Evolutionary conservation across 129 eudicot genomes (phyloP).

Genomic region (Centrapalus pauciflorus): DNA sequence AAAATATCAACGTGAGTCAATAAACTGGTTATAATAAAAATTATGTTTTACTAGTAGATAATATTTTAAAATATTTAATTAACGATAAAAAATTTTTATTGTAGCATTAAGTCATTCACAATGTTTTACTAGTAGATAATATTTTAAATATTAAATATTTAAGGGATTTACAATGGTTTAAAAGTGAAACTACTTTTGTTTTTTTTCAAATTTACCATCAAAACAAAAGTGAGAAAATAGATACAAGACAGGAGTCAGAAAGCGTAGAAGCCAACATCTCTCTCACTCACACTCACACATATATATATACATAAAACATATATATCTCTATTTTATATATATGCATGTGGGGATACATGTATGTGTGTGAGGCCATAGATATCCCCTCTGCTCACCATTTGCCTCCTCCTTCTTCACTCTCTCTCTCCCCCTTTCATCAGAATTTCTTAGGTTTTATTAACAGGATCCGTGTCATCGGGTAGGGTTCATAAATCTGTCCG

Average conservation of each 20-base stretch:
- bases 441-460: neutral
- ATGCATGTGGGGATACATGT: neutral
- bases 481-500: slow-evolving; percentile 13
- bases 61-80: no score
- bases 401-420: slow-evolving; percentile 5
- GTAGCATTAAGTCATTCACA: no score
- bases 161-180: neutral
- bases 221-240: slow-evolving; percentile 2
- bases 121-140: no score
- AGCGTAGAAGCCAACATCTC: neutral
- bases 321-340: neutral
- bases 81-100: no score
- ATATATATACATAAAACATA: neutral
- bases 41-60: no score
- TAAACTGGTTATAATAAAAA: no score
- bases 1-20: no score
- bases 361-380: slow-evolving; percentile 14
- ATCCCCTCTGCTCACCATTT: neutral
- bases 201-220: neutral
- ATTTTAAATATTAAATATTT: neutral
- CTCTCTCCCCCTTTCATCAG: neutral
- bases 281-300: neutral
- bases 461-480: slow-evolving; percentile 16
- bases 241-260: slow-evolving; percentile 13
- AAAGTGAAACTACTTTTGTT: neutral